These are phyloP conservation scores for Nakaseomyces uthaithaninus DNA, from an alignment of 1,139 yeast genomes.

Conservation along the genomic window DNA sequence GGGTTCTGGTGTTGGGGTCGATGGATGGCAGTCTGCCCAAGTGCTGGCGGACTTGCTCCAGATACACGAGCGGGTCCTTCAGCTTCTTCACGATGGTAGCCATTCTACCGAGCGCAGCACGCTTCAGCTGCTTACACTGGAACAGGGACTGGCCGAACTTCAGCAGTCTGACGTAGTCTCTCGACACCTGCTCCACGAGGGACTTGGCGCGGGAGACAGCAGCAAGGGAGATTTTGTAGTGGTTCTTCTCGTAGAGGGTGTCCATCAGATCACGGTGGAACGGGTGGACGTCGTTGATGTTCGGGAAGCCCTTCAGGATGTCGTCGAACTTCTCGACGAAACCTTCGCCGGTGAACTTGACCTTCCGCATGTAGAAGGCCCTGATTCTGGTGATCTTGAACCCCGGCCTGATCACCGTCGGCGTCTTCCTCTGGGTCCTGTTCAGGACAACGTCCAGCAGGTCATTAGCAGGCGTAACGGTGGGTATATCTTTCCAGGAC, in stretches of 20 bases:
- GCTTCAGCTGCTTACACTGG: constrained; percentile 95
- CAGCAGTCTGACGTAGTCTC: constrained; percentile 88
- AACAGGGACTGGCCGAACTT: constrained; percentile 96
- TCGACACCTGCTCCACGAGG: constrained; percentile 86
- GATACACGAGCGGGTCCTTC: constrained; percentile 84
- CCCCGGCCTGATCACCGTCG: constrained; percentile 95
- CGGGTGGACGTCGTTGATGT: constrained; percentile 95
- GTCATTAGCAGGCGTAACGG: constrained; percentile 86
- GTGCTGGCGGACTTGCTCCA: constrained; percentile 98
- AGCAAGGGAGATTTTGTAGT: constrained; percentile 94
- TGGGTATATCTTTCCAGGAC: constrained; percentile 96
- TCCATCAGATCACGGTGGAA: constrained; percentile 97
- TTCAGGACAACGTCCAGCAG: constrained; percentile 93
- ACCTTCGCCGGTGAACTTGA: constrained; percentile 91
- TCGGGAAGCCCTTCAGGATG: constrained; percentile 81
- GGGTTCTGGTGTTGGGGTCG: constrained; percentile 97
- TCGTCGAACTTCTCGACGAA: constrained; percentile 87
- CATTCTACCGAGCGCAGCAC: constrained; percentile 99
- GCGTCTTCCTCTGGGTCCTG: constrained; percentile 97
- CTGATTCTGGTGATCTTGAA: constrained; percentile 93
- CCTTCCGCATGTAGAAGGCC: constrained; percentile 98
- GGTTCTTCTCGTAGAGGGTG: constrained; percentile 94
- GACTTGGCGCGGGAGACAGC: constrained; percentile 91
- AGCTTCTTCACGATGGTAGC: constrained; percentile 92
- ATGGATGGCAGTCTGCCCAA: constrained; percentile 96